Evolutionary conservation across 768 basidiomycete species (phyloP), one percentile per base, ranked within the genome.

Genomic region (Harrya chromipes): DNA sequence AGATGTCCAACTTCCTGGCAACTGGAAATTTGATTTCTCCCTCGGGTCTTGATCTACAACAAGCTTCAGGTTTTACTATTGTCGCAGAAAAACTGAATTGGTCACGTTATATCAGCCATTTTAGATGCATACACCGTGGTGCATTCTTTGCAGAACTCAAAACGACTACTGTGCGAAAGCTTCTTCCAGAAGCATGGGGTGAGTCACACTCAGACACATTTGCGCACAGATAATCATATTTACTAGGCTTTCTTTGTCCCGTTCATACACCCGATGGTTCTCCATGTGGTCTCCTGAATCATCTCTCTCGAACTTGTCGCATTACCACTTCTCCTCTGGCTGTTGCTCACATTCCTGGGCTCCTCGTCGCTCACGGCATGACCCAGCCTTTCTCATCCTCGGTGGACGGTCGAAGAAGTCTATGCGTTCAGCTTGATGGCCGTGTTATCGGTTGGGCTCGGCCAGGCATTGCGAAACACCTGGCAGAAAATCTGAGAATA

Each of bases 81-180:
- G 89, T 98, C 29, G 97, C 94, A 6, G 97, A 99, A 74, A 98
- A 98, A 70, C 78, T 99, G 52, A 99, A 99, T 69, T 99, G 97
- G 84, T 86, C 90, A 58, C 92, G 97, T 33, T 99, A 97, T 69
- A 93, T 99, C 69, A 90, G 89, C 63, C 97, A 99, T 72, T 99
- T 99, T 34, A 80, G 97, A 49, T 97, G 90, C 68, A 93, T 99
- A 26, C 97, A 99, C 72, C 90, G 97, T 71, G 97, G 97, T 67
- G 94, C 97, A 33, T 99, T 99, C 81, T 99, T 99, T 65, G 90
- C 94, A 7, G 94, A 98, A 68, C 82, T 98, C 46, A 97, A 97
- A 75, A 99, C 97, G 1, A 99, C 97, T 0, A 86, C 93, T 19
- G 97, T 99, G 47, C 85, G 97, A 55, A 98, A 98, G 69, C 74